phyloP scores from a whole-genome alignment of 2,329 filamentous ascomycete species.

The Orbilia blumenaviensis region DNA sequence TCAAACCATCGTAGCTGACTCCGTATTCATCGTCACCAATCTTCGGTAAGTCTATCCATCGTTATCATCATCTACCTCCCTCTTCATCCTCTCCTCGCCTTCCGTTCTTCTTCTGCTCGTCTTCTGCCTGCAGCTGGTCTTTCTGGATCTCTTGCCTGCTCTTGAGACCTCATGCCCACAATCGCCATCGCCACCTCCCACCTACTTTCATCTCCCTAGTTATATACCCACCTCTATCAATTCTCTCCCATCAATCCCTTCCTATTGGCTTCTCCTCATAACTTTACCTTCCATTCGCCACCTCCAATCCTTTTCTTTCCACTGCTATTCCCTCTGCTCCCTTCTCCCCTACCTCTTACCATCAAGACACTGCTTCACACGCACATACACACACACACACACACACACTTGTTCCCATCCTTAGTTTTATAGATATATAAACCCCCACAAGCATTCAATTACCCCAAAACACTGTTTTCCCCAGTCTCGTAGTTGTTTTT shows the following conservation, averaged over 20 bases:
- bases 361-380: too few species aligned
- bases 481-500: too few species aligned
- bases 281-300: not conserved
- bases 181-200: not conserved
- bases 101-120: not conserved
- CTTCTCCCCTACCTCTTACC: not conserved
- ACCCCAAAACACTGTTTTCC: not conserved
- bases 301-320: not conserved
- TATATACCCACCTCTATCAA: not conserved
- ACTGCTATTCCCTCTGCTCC: not conserved
- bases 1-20: not conserved
- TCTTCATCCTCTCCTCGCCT: not conserved
- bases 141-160: not conserved
- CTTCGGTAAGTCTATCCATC: not conserved
- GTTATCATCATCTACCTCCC: not conserved
- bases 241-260: not conserved
- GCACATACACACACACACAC: too few species aligned
- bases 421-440: not conserved
- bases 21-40: not conserved
- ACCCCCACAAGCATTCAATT: not conserved
- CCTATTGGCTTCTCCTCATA: not conserved
- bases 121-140: not conserved
- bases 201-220: not conserved
- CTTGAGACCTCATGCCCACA: conserved; percentile 1
- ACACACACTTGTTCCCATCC: not conserved